Evolutionary conservation across 2,329 filamentous ascomycete species (phyloP).

Genomic region (Trichophyton verrucosum): DNA sequence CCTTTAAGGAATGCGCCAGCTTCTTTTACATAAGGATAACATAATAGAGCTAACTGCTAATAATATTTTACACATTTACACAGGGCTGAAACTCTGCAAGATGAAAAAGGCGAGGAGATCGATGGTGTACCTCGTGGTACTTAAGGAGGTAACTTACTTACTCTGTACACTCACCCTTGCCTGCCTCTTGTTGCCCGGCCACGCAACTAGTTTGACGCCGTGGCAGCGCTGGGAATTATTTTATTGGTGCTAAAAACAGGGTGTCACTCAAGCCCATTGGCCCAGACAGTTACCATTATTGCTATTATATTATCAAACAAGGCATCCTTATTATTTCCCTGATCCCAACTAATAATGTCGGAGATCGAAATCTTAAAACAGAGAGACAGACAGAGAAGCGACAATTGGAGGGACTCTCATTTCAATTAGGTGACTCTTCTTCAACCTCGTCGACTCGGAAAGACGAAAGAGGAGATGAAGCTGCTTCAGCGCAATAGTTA

Average conservation of each 20-base stretch:
- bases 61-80: neutral
- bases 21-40: neutral
- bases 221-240: neutral
- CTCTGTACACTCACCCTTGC: neutral
- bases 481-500: neutral
- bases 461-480: too few species aligned
- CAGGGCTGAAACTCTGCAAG: neutral
- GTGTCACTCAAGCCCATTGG: neutral
- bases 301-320: too few species aligned
- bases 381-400: neutral
- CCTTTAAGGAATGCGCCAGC: neutral
- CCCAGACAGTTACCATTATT: neutral
- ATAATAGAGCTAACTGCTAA: neutral
- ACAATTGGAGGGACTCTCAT: neutral
- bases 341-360: neutral
- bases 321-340: too few species aligned
- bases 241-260: neutral
- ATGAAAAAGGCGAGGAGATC: neutral
- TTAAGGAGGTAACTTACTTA: neutral
- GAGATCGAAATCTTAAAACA: neutral
- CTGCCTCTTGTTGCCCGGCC: too few species aligned
- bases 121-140: neutral
- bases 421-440: too few species aligned
- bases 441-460: too few species aligned
- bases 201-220: neutral